phyloP scores from a whole-genome alignment of 352 stramenopile genomes.

The Globisporangium iwayamae region DNA sequence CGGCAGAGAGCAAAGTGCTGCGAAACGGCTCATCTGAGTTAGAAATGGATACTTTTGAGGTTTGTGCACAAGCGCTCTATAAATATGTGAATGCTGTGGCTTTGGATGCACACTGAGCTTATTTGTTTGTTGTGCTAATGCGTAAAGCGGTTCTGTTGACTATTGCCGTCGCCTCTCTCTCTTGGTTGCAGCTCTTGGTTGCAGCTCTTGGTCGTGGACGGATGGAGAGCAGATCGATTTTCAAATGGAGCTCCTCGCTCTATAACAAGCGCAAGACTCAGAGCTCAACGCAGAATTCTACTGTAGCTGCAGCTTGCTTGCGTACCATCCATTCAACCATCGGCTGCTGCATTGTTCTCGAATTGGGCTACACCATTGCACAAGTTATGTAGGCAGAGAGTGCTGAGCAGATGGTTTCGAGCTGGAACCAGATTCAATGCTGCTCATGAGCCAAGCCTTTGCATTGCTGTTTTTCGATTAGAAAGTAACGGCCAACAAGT shows the following conservation, averaged over 20 bases:
- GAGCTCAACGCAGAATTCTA: no score
- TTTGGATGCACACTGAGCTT: neutral
- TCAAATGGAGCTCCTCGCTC: no score
- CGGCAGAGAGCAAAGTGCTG: neutral
- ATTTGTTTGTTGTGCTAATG: neutral
- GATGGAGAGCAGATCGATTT: no score
- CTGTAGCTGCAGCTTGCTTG: no score
- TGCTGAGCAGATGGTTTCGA: neutral
- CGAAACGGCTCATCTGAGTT: neutral
- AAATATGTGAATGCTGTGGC: neutral
- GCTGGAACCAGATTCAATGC: neutral
- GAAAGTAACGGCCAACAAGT: neutral
- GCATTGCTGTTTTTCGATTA: neutral
- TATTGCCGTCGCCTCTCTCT: neutral
- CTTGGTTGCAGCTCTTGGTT: no score
- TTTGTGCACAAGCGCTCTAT: neutral
- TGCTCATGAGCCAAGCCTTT: neutral
- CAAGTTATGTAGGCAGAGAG: neutral
- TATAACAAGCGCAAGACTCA: no score
- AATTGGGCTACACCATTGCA: no score
- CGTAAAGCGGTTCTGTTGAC: neutral
- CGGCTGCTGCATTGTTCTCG: no score
- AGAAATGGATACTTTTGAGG: neutral
- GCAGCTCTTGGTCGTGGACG: no score
- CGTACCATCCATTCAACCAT: neutral